Evolutionary conservation across 2,329 filamentous ascomycete species (phyloP).

Genomic region (Ceratocystis alfenasii): DNA sequence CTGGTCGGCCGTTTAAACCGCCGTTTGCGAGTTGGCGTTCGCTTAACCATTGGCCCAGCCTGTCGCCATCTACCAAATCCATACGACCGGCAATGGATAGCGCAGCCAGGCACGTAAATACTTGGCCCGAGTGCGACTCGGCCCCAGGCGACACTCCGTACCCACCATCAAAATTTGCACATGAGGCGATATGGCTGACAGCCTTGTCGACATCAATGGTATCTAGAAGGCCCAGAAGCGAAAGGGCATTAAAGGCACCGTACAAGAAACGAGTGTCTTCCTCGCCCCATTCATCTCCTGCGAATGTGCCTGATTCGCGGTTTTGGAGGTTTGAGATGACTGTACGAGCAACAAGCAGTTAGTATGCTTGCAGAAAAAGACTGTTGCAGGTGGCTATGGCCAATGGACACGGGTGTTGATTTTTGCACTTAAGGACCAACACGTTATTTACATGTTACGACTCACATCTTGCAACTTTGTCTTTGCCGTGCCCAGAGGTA

Average conservation of each 20-base stretch:
- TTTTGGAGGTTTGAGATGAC: conserved; percentile 78
- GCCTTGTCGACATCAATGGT: conserved; percentile 70
- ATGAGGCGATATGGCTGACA: conserved; percentile 65
- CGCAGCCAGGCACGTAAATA: conserved; percentile 86
- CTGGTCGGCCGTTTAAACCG: conserved; percentile 84
- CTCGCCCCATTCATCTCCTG: conserved; percentile 93
- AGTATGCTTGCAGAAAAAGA: conserved; percentile 17
- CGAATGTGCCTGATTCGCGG: conserved; percentile 69
- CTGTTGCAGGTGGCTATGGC: neutral
- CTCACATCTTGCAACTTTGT: conserved; percentile 69
- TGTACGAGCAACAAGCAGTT: conserved; percentile 26
- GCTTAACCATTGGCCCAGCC: conserved; percentile 78
- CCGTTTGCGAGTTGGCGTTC: conserved; percentile 81
- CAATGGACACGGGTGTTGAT: too few species aligned
- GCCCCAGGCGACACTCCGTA: conserved; percentile 83
- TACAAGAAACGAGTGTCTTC: conserved; percentile 92
- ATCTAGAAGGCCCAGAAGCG: conserved; percentile 61
- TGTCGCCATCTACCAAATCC: conserved; percentile 71
- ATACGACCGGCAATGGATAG: conserved; percentile 64
- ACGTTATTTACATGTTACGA: conserved; percentile 24
- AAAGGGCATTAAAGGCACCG: conserved; percentile 77
- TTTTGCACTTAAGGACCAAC: neutral
- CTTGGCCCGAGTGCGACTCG: conserved; percentile 89
- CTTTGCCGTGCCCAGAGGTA: conserved; percentile 48
- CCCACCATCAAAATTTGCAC: conserved; percentile 87